Evolutionary conservation across 768 basidiomycete genomes (phyloP).

Genomic region (Mycena olivaceomarginata): DNA sequence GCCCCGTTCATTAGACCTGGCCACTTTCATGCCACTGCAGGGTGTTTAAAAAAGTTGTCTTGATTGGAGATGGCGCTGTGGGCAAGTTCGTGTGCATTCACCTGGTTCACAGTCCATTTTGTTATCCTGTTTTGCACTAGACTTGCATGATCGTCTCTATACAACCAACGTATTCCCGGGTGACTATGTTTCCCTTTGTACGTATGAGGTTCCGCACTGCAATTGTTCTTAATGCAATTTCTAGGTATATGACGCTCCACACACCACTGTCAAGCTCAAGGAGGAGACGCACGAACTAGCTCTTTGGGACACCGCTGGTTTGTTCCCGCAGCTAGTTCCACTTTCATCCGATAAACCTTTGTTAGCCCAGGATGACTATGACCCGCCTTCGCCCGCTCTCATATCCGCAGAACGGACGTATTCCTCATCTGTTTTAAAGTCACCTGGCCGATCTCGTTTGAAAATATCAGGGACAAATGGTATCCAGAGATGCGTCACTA

Average conservation of each 20-base stretch:
- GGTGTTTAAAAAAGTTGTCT: background rate
- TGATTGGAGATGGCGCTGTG: background rate
- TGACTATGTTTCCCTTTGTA: constrained; percentile 98
- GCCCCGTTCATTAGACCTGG: background rate
- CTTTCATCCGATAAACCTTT: constrained; percentile 32
- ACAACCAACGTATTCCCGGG: constrained; percentile 98
- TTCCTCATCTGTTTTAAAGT: constrained; percentile 99
- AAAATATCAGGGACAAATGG: constrained; percentile 99
- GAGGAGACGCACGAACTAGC: constrained; percentile 99
- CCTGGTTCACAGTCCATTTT: background rate
- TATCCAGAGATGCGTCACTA: constrained; percentile 99
- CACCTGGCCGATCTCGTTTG: constrained; percentile 97
- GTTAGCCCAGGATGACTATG: constrained; percentile 95
- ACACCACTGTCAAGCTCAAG: constrained; percentile 91
- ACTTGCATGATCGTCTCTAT: constrained; percentile 97
- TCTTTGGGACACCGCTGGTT: constrained; percentile 98
- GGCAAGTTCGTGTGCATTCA: background rate
- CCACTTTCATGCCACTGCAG: background rate
- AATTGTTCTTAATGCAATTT: constrained; percentile 42
- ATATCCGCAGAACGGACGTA: constrained; percentile 99
- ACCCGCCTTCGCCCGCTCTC: constrained; percentile 85
- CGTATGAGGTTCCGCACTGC: constrained; percentile 53
- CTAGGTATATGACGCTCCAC: too few relatives aligned
- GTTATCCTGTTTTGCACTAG: constrained; percentile 59
- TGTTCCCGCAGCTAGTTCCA: constrained; percentile 54